phyloP scores from a whole-genome alignment of 495 filamentous ascomycete genomes.

The Penicillium malachiteum region DNA sequence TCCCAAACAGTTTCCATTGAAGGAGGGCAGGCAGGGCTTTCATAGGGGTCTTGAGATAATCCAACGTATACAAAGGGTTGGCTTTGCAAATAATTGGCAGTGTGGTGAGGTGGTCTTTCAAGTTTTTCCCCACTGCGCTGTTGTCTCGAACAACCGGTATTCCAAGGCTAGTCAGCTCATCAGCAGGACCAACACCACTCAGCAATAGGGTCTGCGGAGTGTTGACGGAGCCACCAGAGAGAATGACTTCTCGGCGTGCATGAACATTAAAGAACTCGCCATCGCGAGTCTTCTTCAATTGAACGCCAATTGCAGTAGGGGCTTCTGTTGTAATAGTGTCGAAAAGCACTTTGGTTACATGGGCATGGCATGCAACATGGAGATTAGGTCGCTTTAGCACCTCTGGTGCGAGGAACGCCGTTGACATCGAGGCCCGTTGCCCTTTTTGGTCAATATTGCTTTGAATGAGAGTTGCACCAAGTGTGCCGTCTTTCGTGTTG shows the following conservation, averaged over 20 bases:
- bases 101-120: constrained; percentile 22
- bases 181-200: constrained; percentile 36
- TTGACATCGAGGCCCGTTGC: constrained; percentile 22
- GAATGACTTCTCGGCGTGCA: constrained; percentile 33
- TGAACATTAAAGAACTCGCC: constrained; percentile 24
- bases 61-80: constrained; percentile 16
- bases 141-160: constrained; percentile 15
- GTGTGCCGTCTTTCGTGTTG: constrained; percentile 12
- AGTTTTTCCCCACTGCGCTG: constrained; percentile 14
- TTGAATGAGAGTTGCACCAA: constrained; percentile 23
- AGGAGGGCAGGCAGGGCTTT: constrained; percentile 18
- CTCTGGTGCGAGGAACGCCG: constrained; percentile 16
- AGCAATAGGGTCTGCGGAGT: constrained; percentile 38
- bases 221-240: constrained; percentile 30
- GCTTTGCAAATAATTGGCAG: constrained; percentile 23
- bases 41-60: constrained; percentile 18
- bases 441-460: constrained; percentile 24
- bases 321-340: constrained; percentile 8
- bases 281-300: constrained; percentile 16
- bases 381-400: constrained; percentile 20
- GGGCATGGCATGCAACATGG: constrained; percentile 17
- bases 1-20: constrained; percentile 17
- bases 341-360: constrained; percentile 19
- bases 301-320: constrained; percentile 17
- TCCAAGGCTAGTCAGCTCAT: constrained; percentile 29